Evolutionary conservation across 2,329 filamentous ascomycete genomes (phyloP), one percentile per base, ranked within the genome.

Genomic region (Colletotrichum viniferum): DNA sequence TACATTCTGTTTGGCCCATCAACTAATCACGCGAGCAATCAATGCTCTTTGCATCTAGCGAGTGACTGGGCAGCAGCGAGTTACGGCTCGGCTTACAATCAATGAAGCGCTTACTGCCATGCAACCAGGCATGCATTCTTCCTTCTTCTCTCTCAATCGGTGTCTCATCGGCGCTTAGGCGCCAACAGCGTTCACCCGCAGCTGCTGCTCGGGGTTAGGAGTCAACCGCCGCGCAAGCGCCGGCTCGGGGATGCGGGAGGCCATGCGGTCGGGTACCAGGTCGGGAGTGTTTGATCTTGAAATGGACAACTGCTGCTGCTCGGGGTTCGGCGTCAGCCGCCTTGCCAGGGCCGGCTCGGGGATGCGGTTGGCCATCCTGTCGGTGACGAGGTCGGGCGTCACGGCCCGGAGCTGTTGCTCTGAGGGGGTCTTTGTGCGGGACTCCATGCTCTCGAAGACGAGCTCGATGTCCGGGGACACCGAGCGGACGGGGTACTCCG

Each of bases 201-300:
- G 77, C 82, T 88, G 86, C 78, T 84, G 79, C 80, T 89, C 88
- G 6, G 87, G 88, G 70, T 86, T 87, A 3, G 88, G 88, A 9
- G 88, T 90, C 77, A 89, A 78, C 30, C 88, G 84, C 61, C 80
- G 77, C 70, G 83, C 80, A 55, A 89, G 82, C 21, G 82, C 83
- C 12, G 88, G 86, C 71, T 89, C 88, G 12, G 87, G 86, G 55
- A 91, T 88, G 69, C 90, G 88, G 71, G 90, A 89, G 8, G 89
- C 89, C 90, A 92, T 92, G 69, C 90, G 87, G 80, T 93, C 91
- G 14, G 90, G 91, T 13, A 92, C 81, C 61, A 92, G 83, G 61
- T 92, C 91, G 1, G 90, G 90, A 3, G 90, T 91, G 30, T 88
- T 86, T 13, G 68, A 55, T 18, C 68, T 55, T 26, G 68, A 71